Evolutionary conservation across 352 stramenopile genomes (phyloP), one percentile per base, ranked within the genome.

Genomic region (Globisporangium paroecandrum): DNA sequence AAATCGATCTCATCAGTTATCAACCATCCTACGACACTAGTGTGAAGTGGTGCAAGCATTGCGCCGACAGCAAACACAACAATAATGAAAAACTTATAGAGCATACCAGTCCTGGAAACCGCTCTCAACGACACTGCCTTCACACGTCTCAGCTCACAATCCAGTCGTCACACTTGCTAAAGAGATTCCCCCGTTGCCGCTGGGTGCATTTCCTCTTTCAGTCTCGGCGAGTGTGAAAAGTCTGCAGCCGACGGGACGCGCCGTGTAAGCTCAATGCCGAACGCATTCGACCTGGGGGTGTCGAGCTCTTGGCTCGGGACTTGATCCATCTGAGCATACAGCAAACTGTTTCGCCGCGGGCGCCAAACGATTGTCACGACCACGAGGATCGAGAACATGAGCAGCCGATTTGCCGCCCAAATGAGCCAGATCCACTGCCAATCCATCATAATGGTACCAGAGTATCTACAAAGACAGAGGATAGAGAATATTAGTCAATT

Each of bases 261-360:
- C 38, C 80, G 79, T 25, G 79, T 87, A 58, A 89, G 66, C 67
- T 90, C 82, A 15, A 89, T 76, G 24, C 78, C 79, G 10, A 75
- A 77, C 8, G 74, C 74, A 29, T 77, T 78, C 3, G 79, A 89
- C 24, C 71, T 54, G 1, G 83, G 76, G 13, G 78, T 87, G 38
- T 70, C 65, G 18, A 83, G 83, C 65, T 93, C 83, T 13, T 86
- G 79, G 65, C 68, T 90, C 27, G 86, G 86, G 25, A 96, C 73
- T 65, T 96, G 85, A 54, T 94, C 83, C 83, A 94, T 94, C 36
- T 84, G 77, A 22, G 85, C 79, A 65, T 94, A 94, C 1, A 93
- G 70, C 47, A 77, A 49, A 4, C 79, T 90, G 29, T 87, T 91
- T 24, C 77, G 70, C 51, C 68, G 89, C 15, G 89, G 89, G 2